phyloP scores from a whole-genome alignment of 768 basidiomycete genomes.

The Boletus rubescentipes region DNA sequence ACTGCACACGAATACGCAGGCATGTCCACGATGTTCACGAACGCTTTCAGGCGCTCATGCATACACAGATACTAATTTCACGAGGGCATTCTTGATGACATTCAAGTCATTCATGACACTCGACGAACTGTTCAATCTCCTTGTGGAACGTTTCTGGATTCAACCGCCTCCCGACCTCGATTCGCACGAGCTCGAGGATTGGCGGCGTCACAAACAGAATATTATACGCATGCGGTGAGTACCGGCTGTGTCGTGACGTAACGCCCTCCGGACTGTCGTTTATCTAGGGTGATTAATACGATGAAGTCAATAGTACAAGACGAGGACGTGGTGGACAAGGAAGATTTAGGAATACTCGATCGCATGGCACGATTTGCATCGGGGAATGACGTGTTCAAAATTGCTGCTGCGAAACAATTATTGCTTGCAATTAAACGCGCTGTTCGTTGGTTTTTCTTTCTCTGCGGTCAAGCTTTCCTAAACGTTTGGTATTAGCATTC shows the following conservation, averaged over 20 bases:
- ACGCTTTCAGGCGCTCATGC: constrained; percentile 1
- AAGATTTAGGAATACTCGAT: constrained; percentile 51
- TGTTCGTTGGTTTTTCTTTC: constrained; percentile 35
- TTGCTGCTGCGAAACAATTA: constrained; percentile 50
- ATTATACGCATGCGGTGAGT: constrained; percentile 59
- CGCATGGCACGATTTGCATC: constrained; percentile 54
- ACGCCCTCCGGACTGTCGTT: not conserved
- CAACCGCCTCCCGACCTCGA: constrained; percentile 48
- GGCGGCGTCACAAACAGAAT: constrained; percentile 57
- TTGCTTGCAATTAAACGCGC: constrained; percentile 48
- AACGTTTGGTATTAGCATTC: constrained; percentile 21
- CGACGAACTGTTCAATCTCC: constrained; percentile 52
- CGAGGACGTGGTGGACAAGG: constrained; percentile 51
- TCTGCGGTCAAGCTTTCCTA: not conserved
- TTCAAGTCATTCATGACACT: constrained; percentile 65
- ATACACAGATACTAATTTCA: constrained; percentile 51
- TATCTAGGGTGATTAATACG: constrained; percentile 58
- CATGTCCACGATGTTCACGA: constrained; percentile 27
- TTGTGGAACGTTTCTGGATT: constrained; percentile 57
- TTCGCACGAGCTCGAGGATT: constrained; percentile 46
- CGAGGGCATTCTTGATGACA: constrained; percentile 64
- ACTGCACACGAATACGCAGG: constrained; percentile 64
- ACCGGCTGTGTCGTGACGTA: not conserved
- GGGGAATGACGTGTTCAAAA: constrained; percentile 37
- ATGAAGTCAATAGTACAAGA: constrained; percentile 62